Percentiles rank a stretch among this genome's conserved stretches.
Conservation (phyloP, 2,329 filamentous ascomycete genomes). For the Xylaria sp. region DNA sequence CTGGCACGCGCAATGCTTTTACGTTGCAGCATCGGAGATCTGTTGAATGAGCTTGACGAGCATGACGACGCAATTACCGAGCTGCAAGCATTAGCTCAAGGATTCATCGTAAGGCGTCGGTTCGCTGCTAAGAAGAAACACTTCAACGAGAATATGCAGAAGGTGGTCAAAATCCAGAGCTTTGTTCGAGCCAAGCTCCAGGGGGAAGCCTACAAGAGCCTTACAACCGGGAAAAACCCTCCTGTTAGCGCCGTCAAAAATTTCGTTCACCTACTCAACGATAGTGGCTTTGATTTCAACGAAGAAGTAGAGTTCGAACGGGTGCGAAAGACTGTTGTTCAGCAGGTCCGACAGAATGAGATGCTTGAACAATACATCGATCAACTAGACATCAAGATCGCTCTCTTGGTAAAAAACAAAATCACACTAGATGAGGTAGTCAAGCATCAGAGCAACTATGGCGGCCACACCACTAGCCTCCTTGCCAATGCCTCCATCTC, state of each 20-base stretch:
- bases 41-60: slow-evolving; percentile 81
- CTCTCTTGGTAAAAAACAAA: slow-evolving; percentile 98
- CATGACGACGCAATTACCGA: slow-evolving; percentile 82
- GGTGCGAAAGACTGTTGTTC: slow-evolving; percentile 93
- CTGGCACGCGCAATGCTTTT: slow-evolving; percentile 82
- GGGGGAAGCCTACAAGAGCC: slow-evolving; percentile 96
- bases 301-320: slow-evolving; percentile 98
- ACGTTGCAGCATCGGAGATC: slow-evolving; percentile 76
- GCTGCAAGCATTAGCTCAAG: slow-evolving; percentile 79
- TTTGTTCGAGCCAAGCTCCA: slow-evolving; percentile 95
- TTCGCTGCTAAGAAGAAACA: slow-evolving; percentile 89
- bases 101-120: slow-evolving; percentile 75
- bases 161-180: slow-evolving; percentile 98
- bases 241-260: slow-evolving; percentile 97
- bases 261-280: slow-evolving; percentile 96
- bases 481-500: slow-evolving; percentile 89
- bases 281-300: slow-evolving; percentile 99
- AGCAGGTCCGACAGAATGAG: slow-evolving; percentile 97
- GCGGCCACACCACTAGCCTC: slow-evolving; percentile 85
- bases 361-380: slow-evolving; percentile 98
- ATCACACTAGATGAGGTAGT: slow-evolving; percentile 98
- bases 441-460: slow-evolving; percentile 95
- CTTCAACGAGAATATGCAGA: slow-evolving; percentile 98
- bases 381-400: slow-evolving; percentile 98
- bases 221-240: slow-evolving; percentile 95